Base-by-base conservation (phyloP, 208 protist genomes). In the Trypanosoma platydactyli region DNA sequence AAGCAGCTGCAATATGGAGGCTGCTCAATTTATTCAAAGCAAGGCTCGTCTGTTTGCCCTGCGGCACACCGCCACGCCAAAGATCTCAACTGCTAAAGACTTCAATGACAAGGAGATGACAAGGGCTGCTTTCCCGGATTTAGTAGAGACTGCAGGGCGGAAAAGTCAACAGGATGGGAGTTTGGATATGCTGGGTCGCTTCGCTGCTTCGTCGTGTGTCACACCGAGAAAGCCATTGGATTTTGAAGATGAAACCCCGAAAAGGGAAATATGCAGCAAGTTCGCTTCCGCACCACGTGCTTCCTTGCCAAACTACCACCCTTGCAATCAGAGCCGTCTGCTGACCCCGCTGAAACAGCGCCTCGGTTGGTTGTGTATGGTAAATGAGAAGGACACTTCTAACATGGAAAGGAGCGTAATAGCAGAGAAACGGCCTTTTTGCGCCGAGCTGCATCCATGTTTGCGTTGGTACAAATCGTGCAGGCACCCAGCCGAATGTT, bases 401-500 rank as follows among this genome's bases (percentile, higher is more conserved):
- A 24, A 12, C 20, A 33, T 42, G 30, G 59, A 44, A 0, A 5
- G 29, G 1, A 20, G 52, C 20, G 22, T 59, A 45, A 25, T 33
- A 5, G 70, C 83, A 15, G 69, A 84, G 55, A 56, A 52, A 22
- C 75, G 79, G 3, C 22, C 70, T 15, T 93, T 89, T 56, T 65
- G 63, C 61, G 11, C 46, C 0, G 75, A 79, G 25, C 18, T 73
- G n/a, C 88, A 94, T 60, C 88, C 88, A 3, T 94, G 88, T 54
- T 58, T 94, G 71, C 71, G 71, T 3, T 89, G 73, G 81, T 91
- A 91, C 68, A 79, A 83, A 52, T 76, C 68, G 38, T 94, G 88
- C 73, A 79, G 83, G 38, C 80, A 94, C 59, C 33, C 78, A n/a
- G 80, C 70, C 11, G 82, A 71, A 59, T 94, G 88, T 70, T 42